A percentile compares a stretch with the other conserved stretches of the same genome.
Conservation (phyloP, 1,284 basidiomycete genomes). For the Mycena sp. region DNA sequence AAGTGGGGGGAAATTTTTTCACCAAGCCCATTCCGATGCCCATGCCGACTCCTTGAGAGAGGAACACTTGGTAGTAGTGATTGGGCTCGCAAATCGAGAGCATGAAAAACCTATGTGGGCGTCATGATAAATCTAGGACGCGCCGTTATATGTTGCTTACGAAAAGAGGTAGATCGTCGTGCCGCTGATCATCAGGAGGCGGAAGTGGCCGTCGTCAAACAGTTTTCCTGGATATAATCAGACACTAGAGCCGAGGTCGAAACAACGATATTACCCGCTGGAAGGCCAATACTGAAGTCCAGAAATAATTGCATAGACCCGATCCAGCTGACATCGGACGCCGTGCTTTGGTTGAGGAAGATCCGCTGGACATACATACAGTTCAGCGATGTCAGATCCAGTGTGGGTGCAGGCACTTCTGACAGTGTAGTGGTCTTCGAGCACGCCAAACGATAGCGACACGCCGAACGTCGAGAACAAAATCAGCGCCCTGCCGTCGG, state of each 20-base stretch:
- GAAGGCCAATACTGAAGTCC: slow-evolving; percentile 28
- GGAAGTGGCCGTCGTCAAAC: slow-evolving; percentile 28
- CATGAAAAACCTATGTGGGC: slow-evolving; percentile 25
- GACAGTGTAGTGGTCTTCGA: slow-evolving; percentile 29
- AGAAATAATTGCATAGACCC: slow-evolving; percentile 23
- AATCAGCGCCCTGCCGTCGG: slow-evolving; percentile 20
- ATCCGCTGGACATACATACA: slow-evolving; percentile 6
- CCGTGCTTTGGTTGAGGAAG: slow-evolving; percentile 24
- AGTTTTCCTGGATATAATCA: slow-evolving; percentile 16
- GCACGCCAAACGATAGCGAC: slow-evolving; percentile 26
- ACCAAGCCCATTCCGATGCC: slow-evolving; percentile 30
- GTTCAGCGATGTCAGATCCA: not conserved
- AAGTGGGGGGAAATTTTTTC: not conserved
- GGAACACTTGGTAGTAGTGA: slow-evolving; percentile 30
- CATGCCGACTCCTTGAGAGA: slow-evolving; percentile 29
- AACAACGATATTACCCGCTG: slow-evolving; percentile 16
- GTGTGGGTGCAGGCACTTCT: not conserved
- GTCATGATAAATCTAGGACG: not conserved
- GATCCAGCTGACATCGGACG: slow-evolving; percentile 28
- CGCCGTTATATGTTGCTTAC: slow-evolving; percentile 5
- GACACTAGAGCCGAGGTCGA: not conserved
- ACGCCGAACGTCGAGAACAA: slow-evolving; percentile 28
- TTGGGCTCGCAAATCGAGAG: slow-evolving; percentile 27
- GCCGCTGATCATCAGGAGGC: slow-evolving; percentile 24
- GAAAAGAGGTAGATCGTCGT: slow-evolving; percentile 24